These are phyloP conservation scores for Brassica incana DNA, from an alignment of 345 rosid species.

Conservation along the genomic window DNA sequence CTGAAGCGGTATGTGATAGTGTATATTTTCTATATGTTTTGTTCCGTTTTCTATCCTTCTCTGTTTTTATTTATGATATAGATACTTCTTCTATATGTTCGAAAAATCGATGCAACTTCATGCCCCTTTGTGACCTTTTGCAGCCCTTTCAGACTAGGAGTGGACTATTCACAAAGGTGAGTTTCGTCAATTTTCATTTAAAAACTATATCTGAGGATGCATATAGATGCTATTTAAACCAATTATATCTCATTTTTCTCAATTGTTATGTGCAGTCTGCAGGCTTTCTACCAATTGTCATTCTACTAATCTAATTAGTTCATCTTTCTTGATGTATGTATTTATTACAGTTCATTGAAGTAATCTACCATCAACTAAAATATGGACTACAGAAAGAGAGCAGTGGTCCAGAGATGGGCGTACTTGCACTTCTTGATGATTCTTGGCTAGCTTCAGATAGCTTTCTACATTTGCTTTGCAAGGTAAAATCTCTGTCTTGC, in stretches of 20 bases:
- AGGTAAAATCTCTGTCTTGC: slow-evolving; percentile 45
- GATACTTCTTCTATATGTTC: not conserved
- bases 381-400: slow-evolving; percentile 76
- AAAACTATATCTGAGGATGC: too few relatives aligned
- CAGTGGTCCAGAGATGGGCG: slow-evolving; percentile 48
- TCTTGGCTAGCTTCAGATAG: slow-evolving; percentile 84
- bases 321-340: not conserved
- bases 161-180: slow-evolving; percentile 74
- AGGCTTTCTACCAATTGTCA: too few relatives aligned
- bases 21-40: too few relatives aligned
- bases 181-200: not conserved
- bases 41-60: too few relatives aligned
- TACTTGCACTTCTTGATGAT: slow-evolving; percentile 66
- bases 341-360: slow-evolving; percentile 70
- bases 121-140: slow-evolving; percentile 22
- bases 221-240: too few relatives aligned
- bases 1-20: slow-evolving; percentile 68
- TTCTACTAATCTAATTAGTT: not conserved
- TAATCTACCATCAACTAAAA: slow-evolving; percentile 81
- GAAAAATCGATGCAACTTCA: too few relatives aligned
- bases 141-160: slow-evolving; percentile 94
- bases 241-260: too few relatives aligned
- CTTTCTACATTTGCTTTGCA: slow-evolving; percentile 75
- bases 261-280: too few relatives aligned
- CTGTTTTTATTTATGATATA: not conserved